phyloP scores from a whole-genome alignment of 257 asterid species.

The Cinchona pubescens region DNA sequence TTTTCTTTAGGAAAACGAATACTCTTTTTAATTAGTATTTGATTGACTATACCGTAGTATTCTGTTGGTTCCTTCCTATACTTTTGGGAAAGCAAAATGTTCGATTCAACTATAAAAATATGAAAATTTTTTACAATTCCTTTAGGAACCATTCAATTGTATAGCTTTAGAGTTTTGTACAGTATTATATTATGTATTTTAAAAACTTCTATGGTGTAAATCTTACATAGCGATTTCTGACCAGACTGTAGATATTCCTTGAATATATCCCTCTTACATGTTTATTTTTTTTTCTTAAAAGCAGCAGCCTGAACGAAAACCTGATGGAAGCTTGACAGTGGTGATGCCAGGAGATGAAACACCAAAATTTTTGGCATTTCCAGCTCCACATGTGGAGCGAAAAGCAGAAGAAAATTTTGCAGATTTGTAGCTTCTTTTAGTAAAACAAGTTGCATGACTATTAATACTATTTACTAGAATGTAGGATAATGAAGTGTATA shows the following conservation, averaged over 20 bases:
- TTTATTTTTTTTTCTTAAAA: neutral
- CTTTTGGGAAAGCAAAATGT: neutral
- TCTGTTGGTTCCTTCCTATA: neutral
- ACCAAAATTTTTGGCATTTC: constrained; percentile 24
- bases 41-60: too few relatives aligned
- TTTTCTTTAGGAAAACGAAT: neutral
- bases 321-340: constrained; percentile 18
- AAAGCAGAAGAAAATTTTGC: neutral
- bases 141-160: too few relatives aligned
- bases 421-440: neutral
- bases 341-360: constrained; percentile 29
- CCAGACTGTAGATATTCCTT: too few relatives aligned
- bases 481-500: too few relatives aligned
- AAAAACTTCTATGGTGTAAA: too few relatives aligned
- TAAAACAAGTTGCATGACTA: neutral
- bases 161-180: too few relatives aligned
- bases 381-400: constrained; percentile 5
- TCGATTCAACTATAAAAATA: too few relatives aligned
- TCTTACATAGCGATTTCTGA: too few relatives aligned
- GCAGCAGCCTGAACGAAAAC: constrained; percentile 6
- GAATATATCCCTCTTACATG: neutral
- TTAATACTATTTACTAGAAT: neutral
- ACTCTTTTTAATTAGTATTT: neutral
- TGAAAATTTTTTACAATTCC: too few relatives aligned
- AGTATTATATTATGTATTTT: too few relatives aligned